Base-by-base conservation (phyloP, 164 flowering plant genomes). In the Magnolia sinica region DNA sequence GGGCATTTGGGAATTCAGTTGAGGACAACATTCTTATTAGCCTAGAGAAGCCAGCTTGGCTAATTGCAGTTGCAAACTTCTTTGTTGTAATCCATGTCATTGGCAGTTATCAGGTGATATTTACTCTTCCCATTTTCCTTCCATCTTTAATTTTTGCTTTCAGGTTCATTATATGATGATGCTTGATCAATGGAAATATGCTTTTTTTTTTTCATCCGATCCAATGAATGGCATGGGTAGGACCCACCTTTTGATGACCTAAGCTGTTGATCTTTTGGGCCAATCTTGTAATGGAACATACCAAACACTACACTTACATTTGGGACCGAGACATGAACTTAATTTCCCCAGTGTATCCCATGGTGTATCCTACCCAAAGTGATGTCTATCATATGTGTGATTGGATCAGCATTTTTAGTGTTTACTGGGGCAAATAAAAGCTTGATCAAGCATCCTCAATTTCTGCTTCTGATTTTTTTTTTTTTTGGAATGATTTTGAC, bases 71-170 rank as follows among this genome's bases (percentile, higher is more conserved):
- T 20, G 92, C 93, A 58, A 89, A 91, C 77, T 9, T 86, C 71
- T 88, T 89, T 59, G 94, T 91, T 50, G 91, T 91, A 2, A n/a
- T 87, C 31, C 90, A 86, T 78, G 86, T 86, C 63, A 86, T 88
- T 71, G 87, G 90, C 31, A 87, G 93, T 73, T 91, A 88, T 78
- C 95, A 88, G 89, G 94, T 89, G 24, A 4, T 22, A 8, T 68
- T 65, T 29, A 68, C 19, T 68, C 16, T 31, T 68, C 71, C 29
- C 8, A 68, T 31, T 1, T 18, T 68, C 51, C 9, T 18, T 68
- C 49, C 2, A 31, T 27, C 71, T 3, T 16, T 18, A 24, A 13
- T 68, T 24, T 24, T 6, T 31, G 29, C 19, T 22, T 63, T 6
- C 16, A 63, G 20, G 65, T 1, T 1, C 22, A 7, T 63, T 3